Evolutionary conservation across 2,329 filamentous ascomycete genomes (phyloP), one percentile per base, ranked within the genome.

Genomic region (Cordyceps sp.): DNA sequence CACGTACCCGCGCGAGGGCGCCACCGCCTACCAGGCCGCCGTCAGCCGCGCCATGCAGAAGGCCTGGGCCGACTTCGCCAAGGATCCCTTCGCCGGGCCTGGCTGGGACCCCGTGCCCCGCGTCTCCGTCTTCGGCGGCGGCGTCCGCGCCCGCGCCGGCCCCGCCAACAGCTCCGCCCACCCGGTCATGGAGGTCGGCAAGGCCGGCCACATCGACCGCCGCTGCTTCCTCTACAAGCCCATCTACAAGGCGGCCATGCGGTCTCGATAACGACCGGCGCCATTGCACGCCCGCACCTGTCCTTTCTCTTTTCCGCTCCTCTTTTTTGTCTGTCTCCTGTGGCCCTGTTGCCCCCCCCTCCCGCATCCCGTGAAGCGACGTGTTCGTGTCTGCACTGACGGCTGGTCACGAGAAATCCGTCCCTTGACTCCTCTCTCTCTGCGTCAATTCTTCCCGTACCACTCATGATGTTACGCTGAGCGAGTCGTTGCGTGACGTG

Each of bases 41-140:
- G 26, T 46, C 5, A 45, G 42, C 22, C 28, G 30, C 2, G 36
- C 29, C 20, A 48, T 50, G 39, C 47, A 48, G 20, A 44, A 42
- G 27, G 36, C 45, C 2, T 51, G 48, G 47, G 47, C 46, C 1
- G 35, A 37, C 22, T 51, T 51, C 26, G 42, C 46, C 6, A 49
- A 43, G 27, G 28, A 49, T 21, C 48, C 48, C 0, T 13, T 15
- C 2, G 13, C 10, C 1, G 47, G 48, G 0, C 46, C 45, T 0
- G 48, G 48, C 1, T 50, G 48, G 48, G 29, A 18, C 4, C 16
- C 32, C 3, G 35, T 40, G 10, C 42, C 48, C 0, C 30, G 39
- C 10, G 31, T 51, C 5, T 43, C 39, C 4, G 29, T 47, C 2
- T 39, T 49, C 26, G 48, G 48, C 1, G 44, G 30, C 2, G 45